These are phyloP conservation scores for Nannochloropsis granulata DNA, from an alignment of 108 stramenopile species.

Conservation along the genomic window DNA sequence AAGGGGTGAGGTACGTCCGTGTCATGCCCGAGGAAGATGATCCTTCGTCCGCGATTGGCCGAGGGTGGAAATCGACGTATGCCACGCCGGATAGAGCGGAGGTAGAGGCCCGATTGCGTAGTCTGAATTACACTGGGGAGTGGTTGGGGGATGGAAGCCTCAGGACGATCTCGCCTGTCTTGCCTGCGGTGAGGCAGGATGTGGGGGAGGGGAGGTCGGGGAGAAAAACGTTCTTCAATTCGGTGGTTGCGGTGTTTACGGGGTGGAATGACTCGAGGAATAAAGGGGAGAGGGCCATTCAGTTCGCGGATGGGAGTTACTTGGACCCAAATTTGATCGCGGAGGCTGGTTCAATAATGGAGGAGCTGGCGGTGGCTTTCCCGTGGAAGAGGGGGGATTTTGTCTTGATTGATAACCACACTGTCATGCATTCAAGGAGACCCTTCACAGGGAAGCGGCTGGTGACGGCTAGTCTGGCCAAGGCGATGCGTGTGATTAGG, in stretches of 20 bases:
- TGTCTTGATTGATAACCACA: conserved; percentile 53
- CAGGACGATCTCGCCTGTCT: conserved; percentile 45
- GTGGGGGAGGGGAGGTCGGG: not conserved
- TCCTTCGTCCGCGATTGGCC: conserved; percentile 51
- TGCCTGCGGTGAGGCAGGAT: conserved; percentile 42
- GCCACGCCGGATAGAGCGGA: conserved; percentile 34
- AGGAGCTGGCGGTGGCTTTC: conserved; percentile 47
- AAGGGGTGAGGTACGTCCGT: conserved; percentile 52
- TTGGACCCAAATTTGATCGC: conserved; percentile 45
- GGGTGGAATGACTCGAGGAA: conserved; percentile 62
- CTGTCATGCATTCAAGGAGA: conserved; percentile 63
- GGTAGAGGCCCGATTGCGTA: conserved; percentile 43
- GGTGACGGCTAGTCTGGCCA: conserved; percentile 10
- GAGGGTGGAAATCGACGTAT: conserved; percentile 55
- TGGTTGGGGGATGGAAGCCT: conserved; percentile 53
- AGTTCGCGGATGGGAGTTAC: conserved; percentile 50
- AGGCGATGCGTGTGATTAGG: not conserved
- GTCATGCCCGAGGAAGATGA: conserved; percentile 57
- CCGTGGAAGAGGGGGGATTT: conserved; percentile 57
- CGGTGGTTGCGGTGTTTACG: conserved; percentile 55
- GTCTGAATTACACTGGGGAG: conserved; percentile 49
- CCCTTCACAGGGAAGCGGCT: conserved; percentile 27
- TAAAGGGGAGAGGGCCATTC: conserved; percentile 50
- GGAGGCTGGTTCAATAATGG: conserved; percentile 49
- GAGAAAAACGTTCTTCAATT: conserved; percentile 30